Percentiles rank a stretch among this genome's conserved stretches.
phyloP scores from a whole-genome alignment of 305 asterid genomes.

The Salvia sclarea region DNA sequence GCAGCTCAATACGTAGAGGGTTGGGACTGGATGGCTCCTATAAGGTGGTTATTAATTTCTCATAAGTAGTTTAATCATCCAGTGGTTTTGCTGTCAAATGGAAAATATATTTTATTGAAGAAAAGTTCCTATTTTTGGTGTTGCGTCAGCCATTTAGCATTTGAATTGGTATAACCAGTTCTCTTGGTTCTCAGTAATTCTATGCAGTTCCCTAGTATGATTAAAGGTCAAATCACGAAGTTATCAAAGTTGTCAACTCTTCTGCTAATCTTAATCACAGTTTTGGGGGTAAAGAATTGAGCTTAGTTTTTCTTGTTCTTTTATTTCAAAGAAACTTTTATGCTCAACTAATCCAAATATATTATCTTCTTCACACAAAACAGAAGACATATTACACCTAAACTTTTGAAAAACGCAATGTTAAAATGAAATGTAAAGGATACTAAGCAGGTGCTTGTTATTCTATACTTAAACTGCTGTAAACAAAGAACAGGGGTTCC shows the following conservation, averaged over 20 bases:
- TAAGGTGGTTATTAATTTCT: slow-evolving; percentile 55
- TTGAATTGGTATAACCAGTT: slow-evolving; percentile 7
- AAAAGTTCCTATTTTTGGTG: slow-evolving; percentile 7
- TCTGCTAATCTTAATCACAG: slow-evolving; percentile 51
- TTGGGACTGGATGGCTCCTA: slow-evolving; percentile 99
- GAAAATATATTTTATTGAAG: slow-evolving; percentile 16
- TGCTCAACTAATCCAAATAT: slow-evolving; percentile 13
- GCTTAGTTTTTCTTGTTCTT: neutral
- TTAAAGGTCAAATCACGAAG: slow-evolving; percentile 12
- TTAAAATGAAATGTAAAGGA: neutral
- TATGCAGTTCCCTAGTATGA: slow-evolving; percentile 17
- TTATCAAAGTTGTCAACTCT: no score
- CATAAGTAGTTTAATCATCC: neutral
- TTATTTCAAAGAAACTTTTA: neutral
- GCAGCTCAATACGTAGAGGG: slow-evolving; percentile 96
- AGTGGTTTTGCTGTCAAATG: neutral
- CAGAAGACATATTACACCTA: neutral
- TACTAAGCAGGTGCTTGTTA: neutral
- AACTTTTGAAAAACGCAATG: neutral
- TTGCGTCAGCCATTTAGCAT: slow-evolving; percentile 12
- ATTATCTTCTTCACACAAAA: neutral
- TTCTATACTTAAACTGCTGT: neutral
- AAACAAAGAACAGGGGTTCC: neutral
- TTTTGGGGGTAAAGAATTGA: neutral
- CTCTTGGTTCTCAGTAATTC: neutral